phyloP scores from a whole-genome alignment of 1,139 yeast species.

The Martiniozyma asiatica region DNA sequence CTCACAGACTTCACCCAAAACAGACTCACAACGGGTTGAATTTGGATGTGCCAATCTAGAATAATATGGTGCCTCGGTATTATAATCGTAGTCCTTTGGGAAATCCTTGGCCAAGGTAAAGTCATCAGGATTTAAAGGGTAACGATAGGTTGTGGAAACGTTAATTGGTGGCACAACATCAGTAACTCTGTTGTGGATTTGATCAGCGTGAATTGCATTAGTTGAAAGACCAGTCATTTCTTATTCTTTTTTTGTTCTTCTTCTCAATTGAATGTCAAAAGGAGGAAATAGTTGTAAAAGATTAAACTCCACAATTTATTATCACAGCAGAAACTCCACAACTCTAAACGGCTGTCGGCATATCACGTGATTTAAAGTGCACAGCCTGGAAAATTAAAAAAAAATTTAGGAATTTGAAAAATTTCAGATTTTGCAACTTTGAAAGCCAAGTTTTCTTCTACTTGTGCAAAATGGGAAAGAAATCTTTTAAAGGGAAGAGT shows the following conservation, averaged over 20 bases:
- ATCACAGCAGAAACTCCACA: no score
- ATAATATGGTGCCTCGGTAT: conserved; percentile 32
- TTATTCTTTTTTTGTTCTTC: not conserved
- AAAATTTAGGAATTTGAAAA: no score
- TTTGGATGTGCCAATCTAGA: conserved; percentile 71
- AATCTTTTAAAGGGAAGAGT: no score
- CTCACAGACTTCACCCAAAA: conserved; percentile 46
- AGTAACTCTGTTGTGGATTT: conserved; percentile 23
- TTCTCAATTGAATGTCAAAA: no score
- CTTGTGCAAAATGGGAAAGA: conserved; percentile 4
- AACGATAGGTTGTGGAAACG: conserved; percentile 67
- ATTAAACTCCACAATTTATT: no score
- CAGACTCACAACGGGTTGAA: conserved; percentile 52
- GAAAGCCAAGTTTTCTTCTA: no score
- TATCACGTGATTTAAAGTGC: no score
- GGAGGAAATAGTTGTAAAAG: no score
- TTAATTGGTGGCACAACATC: conserved; percentile 77
- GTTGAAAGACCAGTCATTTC: conserved; percentile 40
- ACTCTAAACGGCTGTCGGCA: no score
- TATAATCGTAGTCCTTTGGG: conserved; percentile 20
- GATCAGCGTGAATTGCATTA: conserved; percentile 53
- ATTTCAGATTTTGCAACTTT: no score
- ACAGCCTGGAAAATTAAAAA: no score
- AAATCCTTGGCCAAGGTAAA: conserved; percentile 28
- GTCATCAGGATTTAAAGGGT: conserved; percentile 44